These are phyloP conservation scores for Arthroderma uncinatum DNA, from an alignment of 2,329 filamentous ascomycete species.

Conservation along the genomic window DNA sequence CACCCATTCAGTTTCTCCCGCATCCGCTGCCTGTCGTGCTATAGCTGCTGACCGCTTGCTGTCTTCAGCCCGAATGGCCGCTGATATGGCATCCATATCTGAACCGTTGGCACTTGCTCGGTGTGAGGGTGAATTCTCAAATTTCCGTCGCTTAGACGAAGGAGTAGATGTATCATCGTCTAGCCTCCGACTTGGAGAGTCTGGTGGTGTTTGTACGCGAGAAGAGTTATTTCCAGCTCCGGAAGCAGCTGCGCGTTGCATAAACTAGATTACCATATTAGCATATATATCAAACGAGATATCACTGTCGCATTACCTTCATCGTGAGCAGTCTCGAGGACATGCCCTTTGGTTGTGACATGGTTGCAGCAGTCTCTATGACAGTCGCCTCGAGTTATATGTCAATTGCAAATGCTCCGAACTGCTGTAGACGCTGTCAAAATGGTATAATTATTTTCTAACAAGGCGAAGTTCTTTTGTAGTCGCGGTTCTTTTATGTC, in stretches of 20 bases:
- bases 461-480: neutral
- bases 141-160: slow-evolving; percentile 29
- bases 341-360: slow-evolving; percentile 45
- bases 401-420: neutral
- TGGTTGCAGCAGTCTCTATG: slow-evolving; percentile 3
- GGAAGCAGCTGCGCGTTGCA: slow-evolving; percentile 72
- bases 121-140: slow-evolving; percentile 11
- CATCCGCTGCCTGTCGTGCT: slow-evolving; percentile 31
- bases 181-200: slow-evolving; percentile 32
- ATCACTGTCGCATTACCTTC: slow-evolving; percentile 57
- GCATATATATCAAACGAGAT: neutral
- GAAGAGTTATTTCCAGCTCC: slow-evolving; percentile 28
- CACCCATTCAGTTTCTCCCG: slow-evolving; percentile 37
- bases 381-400: neutral
- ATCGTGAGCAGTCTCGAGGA: slow-evolving; percentile 82
- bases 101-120: slow-evolving; percentile 16
- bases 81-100: slow-evolving; percentile 31
- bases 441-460: neutral
- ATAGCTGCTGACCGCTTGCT: slow-evolving; percentile 31
- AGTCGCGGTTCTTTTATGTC: neutral
- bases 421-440: neutral
- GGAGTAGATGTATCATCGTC: slow-evolving; percentile 29
- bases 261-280: slow-evolving; percentile 48
- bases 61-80: slow-evolving; percentile 33
- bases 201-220: slow-evolving; percentile 30